Evolutionary conservation across 2,329 filamentous ascomycete species (phyloP), one percentile per base, ranked within the genome.

Genomic region (Septoria linicola): DNA sequence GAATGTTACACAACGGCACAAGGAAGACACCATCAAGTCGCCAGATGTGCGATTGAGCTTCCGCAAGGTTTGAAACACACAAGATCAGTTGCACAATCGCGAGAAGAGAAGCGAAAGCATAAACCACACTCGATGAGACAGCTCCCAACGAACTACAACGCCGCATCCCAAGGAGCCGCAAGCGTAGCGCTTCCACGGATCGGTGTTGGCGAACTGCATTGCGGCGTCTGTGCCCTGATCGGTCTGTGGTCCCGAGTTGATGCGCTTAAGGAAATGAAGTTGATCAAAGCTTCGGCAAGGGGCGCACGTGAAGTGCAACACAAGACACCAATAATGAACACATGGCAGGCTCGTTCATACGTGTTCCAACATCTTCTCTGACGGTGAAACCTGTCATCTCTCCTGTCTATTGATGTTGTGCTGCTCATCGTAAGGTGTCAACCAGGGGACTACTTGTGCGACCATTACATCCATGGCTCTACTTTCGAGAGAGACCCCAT

Each of bases 191-290:
- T 44, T 53, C 52, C 47, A 55, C 32, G 37, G 41, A 30, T 41
- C 13, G 40, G 46, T 21, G 51, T 43, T 31, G 41, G 27, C 41
- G 41, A 43, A 43, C 41, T 25, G 34, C 43, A 36, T 20, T 46
- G 44, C 45, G 16, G 32, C 17, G 41, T 19, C 32, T 49, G 43
- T 32, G 47, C 47, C 44, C 40, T 57, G 52, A 41, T 39, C 35
- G 59, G 47, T 59, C 53, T 48, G 41, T 59, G 60, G 59, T 53
- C 50, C 52, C 54, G 56, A 54, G 50, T 53, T 54, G 48, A 41
- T 54, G 54, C 55, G 55, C 57, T 53, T 54, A 48, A 49, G 48
- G 57, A 63, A 63, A 64, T 64, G 59, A 63, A 53, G 54, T 34
- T 60, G 61, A 53, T 55, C 59, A 30, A 53, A 59, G 61, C 60